These are phyloP conservation scores for Podila horticola DNA, from an alignment of 192 early-diverging fungal species.

Conservation along the genomic window DNA sequence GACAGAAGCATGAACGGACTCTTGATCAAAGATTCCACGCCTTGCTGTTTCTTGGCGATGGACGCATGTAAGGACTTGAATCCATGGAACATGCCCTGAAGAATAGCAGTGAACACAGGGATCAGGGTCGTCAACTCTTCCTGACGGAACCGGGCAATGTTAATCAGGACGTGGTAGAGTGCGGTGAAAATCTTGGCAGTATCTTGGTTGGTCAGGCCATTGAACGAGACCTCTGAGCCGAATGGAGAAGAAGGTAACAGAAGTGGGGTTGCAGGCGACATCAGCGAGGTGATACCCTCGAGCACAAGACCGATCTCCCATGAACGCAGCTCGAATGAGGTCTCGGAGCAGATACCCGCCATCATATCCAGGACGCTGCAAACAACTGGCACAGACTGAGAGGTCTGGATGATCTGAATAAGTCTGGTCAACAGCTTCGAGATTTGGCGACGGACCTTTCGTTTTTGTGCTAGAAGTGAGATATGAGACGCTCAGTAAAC, in stretches of 20 bases:
- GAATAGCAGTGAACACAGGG: constrained; percentile 59
- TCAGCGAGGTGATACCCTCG: constrained; percentile 47
- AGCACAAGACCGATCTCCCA: constrained; percentile 47
- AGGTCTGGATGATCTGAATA: constrained; percentile 48
- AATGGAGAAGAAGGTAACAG: constrained; percentile 41
- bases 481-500: too few relatives aligned
- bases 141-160: constrained; percentile 59
- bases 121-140: constrained; percentile 61
- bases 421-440: constrained; percentile 46
- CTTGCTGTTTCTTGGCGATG: constrained; percentile 51
- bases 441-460: constrained; percentile 48
- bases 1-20: constrained; percentile 54
- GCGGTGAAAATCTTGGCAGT: constrained; percentile 57
- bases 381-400: constrained; percentile 48
- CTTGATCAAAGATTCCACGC: constrained; percentile 34
- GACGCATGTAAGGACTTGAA: constrained; percentile 65
- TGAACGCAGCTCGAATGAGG: constrained; percentile 27
- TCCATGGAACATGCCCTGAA: constrained; percentile 65
- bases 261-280: constrained; percentile 54
- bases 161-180: constrained; percentile 60
- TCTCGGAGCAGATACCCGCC: constrained; percentile 45
- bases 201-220: constrained; percentile 32
- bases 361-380: constrained; percentile 47
- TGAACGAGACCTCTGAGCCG: constrained; percentile 1
- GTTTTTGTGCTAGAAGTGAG: constrained; percentile 47